Percentiles rank a stretch among this genome's conserved stretches.
Evolutionary conservation across 495 filamentous ascomycete genomes (phyloP).

Genomic region (Aspergillus ellipticus): DNA sequence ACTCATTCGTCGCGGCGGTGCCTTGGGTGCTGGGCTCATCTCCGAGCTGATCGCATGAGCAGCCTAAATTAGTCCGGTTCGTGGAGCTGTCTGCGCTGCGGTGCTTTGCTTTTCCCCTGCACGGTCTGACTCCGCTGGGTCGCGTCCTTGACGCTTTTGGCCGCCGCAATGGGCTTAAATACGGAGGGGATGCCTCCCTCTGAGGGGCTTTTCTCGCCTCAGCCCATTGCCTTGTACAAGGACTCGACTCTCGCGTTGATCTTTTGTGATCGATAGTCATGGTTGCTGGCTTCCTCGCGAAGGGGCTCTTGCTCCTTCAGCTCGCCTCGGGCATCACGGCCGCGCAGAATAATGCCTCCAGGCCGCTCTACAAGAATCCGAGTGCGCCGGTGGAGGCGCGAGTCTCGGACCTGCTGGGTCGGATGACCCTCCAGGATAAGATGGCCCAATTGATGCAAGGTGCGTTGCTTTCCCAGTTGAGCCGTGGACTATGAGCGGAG

Average conservation of each 20-base stretch:
- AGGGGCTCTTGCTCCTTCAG: slow-evolving; percentile 30
- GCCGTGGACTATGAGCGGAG: not conserved
- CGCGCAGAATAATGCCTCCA: slow-evolving; percentile 15
- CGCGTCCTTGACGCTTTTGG: not conserved
- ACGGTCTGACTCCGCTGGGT: not conserved
- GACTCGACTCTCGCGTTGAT: no score
- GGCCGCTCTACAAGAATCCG: slow-evolving; percentile 58
- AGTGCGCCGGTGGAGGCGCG: slow-evolving; percentile 55
- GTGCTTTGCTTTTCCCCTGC: not conserved
- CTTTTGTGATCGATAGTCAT: slow-evolving; percentile 12
- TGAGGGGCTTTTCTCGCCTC: no score
- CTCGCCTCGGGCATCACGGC: slow-evolving; percentile 21
- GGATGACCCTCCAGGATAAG: slow-evolving; percentile 71
- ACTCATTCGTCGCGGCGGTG: slow-evolving; percentile 11
- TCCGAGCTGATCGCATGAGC: slow-evolving; percentile 9
- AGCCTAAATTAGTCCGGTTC: slow-evolving; percentile 1
- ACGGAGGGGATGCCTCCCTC: not conserved
- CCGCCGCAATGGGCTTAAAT: not conserved
- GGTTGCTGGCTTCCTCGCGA: slow-evolving; percentile 23
- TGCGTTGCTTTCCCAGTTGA: not conserved
- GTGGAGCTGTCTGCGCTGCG: not conserved
- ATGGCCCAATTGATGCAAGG: slow-evolving; percentile 63
- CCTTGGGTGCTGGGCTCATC: slow-evolving; percentile 8
- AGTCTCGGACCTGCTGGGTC: slow-evolving; percentile 58
- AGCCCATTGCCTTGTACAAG: no score